Conservation (phyloP, 2,329 filamentous ascomycete genomes). For the Aspergillus versicolor region DNA sequence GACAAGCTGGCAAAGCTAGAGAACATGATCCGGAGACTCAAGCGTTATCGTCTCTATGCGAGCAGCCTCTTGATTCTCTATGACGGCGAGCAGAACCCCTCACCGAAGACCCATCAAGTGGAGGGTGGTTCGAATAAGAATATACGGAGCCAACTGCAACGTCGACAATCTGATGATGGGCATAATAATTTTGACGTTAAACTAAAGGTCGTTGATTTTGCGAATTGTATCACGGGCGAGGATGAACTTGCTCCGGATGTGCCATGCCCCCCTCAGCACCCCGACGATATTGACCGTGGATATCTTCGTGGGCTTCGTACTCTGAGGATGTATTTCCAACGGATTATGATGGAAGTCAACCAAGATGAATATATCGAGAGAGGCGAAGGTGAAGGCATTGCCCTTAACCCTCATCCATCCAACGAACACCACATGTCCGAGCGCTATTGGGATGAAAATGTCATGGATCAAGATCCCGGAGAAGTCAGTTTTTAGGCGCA, state of each 20-base stretch:
- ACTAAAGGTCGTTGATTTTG: slow-evolving; percentile 97
- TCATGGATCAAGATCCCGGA: slow-evolving; percentile 44
- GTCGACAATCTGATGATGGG: slow-evolving; percentile 34
- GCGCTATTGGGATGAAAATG: slow-evolving; percentile 42
- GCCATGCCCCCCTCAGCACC: slow-evolving; percentile 77
- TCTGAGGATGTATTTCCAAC: slow-evolving; percentile 78
- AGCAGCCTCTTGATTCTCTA: slow-evolving; percentile 95
- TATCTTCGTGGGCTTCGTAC: slow-evolving; percentile 83
- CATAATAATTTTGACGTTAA: slow-evolving; percentile 54
- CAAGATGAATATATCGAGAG: slow-evolving; percentile 45
- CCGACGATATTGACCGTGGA: slow-evolving; percentile 77
- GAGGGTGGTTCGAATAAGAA: slow-evolving; percentile 24
- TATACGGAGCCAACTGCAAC: slow-evolving; percentile 33
- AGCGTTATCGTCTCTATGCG: slow-evolving; percentile 91
- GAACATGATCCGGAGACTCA: slow-evolving; percentile 73
- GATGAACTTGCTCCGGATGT: slow-evolving; percentile 61
- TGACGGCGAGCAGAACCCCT: slow-evolving; percentile 64
- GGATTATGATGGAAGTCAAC: slow-evolving; percentile 76
- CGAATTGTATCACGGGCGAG: slow-evolving; percentile 90
- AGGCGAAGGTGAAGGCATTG: slow-evolving; percentile 43
- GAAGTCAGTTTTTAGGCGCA: slow-evolving; percentile 42
- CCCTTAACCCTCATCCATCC: slow-evolving; percentile 33
- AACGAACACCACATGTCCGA: slow-evolving; percentile 31
- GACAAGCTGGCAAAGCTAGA: slow-evolving; percentile 82
- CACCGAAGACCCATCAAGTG: slow-evolving; percentile 21